Conservation (phyloP, 106 monocot genomes). For the Posidonia australis region DNA sequence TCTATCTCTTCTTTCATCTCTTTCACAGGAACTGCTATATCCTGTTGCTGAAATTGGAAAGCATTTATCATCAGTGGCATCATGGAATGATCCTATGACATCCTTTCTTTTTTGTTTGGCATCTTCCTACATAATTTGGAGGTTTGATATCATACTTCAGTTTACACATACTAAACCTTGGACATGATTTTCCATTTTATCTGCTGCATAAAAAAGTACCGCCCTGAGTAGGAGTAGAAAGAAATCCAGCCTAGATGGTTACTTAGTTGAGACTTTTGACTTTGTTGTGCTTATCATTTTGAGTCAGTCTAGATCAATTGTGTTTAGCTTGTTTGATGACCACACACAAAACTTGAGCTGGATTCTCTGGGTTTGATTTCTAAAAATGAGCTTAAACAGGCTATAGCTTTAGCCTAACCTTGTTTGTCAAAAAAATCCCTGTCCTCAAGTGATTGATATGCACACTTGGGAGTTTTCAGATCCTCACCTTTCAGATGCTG, state of each 20-base stretch:
- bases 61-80: constrained; percentile 30
- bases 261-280: no score
- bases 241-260: neutral
- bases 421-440: no score
- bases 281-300: no score
- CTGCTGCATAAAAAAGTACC: neutral
- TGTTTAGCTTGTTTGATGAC: no score
- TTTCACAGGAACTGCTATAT: constrained; percentile 59
- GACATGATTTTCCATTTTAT: constrained; percentile 1
- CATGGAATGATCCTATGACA: constrained; percentile 80
- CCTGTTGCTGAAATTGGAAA: constrained; percentile 63
- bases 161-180: neutral
- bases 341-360: no score
- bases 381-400: no score
- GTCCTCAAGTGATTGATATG: no score
- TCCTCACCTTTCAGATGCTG: no score
- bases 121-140: constrained; percentile 57
- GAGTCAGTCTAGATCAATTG: no score
- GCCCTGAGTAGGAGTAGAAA: neutral
- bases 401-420: no score
- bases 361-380: no score
- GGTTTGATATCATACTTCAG: constrained; percentile 20
- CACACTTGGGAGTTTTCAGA: no score
- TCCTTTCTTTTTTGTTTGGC: constrained; percentile 56
- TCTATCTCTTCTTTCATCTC: neutral